phyloP scores from a whole-genome alignment of 139 green algal species.

The Picochlorum costavermella region DNA sequence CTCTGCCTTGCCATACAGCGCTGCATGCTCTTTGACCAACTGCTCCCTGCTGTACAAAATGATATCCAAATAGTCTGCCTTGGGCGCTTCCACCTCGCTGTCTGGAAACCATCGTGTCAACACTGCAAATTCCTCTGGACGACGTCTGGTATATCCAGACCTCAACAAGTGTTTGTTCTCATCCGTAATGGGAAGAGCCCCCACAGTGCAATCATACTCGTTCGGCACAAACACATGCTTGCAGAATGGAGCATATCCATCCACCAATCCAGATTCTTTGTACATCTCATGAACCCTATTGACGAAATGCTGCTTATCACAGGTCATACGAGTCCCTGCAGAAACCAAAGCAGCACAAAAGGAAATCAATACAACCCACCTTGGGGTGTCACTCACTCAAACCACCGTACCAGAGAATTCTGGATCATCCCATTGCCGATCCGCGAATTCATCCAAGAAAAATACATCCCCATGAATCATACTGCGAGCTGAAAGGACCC shows the following conservation, averaged over 20 bases:
- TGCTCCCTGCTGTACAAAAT: conserved; percentile 92
- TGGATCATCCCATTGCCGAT: conserved; percentile 75
- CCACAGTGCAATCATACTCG: conserved; percentile 56
- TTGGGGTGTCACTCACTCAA: too few species aligned
- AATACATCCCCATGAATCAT: conserved; percentile 43
- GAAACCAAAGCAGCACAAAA: not conserved
- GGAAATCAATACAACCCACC: too few species aligned
- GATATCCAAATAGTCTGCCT: conserved; percentile 79
- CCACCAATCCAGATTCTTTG: conserved; percentile 40
- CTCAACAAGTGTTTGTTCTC: conserved; percentile 63
- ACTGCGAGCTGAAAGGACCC: too few species aligned
- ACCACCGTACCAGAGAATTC: conserved; percentile 21
- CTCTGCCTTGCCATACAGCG: conserved; percentile 39
- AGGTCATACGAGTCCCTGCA: conserved; percentile 12
- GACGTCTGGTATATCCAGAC: conserved; percentile 59
- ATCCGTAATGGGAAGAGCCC: conserved; percentile 60
- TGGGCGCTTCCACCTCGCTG: conserved; percentile 32
- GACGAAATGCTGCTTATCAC: conserved; percentile 46
- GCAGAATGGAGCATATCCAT: conserved; percentile 93
- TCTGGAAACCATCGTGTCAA: conserved; percentile 65
- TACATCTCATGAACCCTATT: conserved; percentile 43
- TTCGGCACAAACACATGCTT: conserved; percentile 93
- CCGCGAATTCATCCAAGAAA: conserved; percentile 77
- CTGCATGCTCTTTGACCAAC: conserved; percentile 66
- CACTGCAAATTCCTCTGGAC: conserved; percentile 78